Conservation (phyloP, 1,139 yeast genomes). For the Pichia sp. region DNA sequence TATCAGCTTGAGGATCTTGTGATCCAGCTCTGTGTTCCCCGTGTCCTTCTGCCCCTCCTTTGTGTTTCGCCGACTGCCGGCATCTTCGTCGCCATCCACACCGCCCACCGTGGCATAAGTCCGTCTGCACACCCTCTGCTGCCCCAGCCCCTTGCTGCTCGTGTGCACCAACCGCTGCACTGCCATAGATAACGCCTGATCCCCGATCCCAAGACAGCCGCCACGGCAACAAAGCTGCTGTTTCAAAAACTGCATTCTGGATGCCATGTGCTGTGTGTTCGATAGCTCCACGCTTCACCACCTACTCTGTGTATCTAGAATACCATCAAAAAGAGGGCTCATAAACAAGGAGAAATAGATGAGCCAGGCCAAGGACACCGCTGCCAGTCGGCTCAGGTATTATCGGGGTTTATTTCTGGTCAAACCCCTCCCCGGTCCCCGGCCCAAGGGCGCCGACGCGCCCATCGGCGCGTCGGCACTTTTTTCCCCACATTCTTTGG, state of each 20-base stretch:
- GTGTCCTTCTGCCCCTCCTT: not conserved
- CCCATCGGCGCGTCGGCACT: not conserved
- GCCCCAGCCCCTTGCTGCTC: not conserved
- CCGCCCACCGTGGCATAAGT: not conserved
- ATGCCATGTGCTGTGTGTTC: not conserved
- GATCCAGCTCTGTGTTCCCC: conserved; percentile 14
- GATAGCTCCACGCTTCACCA: too few species aligned
- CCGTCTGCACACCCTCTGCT: not conserved
- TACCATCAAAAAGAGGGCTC: too few species aligned
- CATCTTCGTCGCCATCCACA: too few species aligned
- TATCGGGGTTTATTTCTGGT: conserved; percentile 3
- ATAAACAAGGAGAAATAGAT: not conserved
- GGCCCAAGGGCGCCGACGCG: not conserved
- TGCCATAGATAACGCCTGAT: not conserved
- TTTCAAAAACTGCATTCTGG: not conserved
- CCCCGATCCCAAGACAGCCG: not conserved
- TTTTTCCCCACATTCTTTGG: not conserved
- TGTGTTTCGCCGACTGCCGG: not conserved
- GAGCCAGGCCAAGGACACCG: not conserved
- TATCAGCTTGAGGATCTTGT: conserved; percentile 24
- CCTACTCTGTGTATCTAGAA: not conserved
- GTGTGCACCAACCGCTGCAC: not conserved
- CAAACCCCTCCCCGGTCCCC: too few species aligned
- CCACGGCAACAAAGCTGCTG: not conserved
- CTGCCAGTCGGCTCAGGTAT: not conserved